These are phyloP conservation scores for Populus alba DNA, from an alignment of 345 rosid species.

Conservation along the genomic window DNA sequence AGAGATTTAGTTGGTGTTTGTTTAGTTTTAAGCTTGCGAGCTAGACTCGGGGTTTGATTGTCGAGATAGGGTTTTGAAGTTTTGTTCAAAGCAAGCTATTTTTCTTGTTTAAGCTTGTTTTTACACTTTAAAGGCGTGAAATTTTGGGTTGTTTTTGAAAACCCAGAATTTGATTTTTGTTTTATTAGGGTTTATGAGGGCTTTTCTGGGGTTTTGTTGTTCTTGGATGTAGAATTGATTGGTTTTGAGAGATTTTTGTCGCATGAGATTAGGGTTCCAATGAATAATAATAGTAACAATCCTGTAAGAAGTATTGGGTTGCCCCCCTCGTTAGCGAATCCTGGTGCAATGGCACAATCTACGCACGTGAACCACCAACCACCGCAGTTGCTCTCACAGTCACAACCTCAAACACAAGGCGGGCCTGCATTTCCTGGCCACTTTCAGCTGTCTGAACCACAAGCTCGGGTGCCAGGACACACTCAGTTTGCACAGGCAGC, in stretches of 20 bases:
- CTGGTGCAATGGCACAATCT: slow-evolving; percentile 31
- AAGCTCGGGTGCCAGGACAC: slow-evolving; percentile 34
- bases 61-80: slow-evolving; percentile 6
- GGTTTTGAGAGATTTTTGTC: slow-evolving; percentile 9
- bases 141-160: not conserved
- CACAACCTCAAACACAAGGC: slow-evolving; percentile 38
- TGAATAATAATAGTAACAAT: slow-evolving; percentile 37
- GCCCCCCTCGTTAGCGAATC: slow-evolving; percentile 29
- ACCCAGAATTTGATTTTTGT: not conserved
- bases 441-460: slow-evolving; percentile 54
- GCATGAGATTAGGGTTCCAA: slow-evolving; percentile 4
- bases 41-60: not conserved
- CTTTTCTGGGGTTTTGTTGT: not conserved
- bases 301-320: slow-evolving; percentile 32
- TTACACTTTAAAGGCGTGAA: not conserved
- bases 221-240: slow-evolving; percentile 17
- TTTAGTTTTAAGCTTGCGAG: not conserved
- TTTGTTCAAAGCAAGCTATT: slow-evolving; percentile 6
- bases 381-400: slow-evolving; percentile 29
- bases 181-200: slow-evolving; percentile 15
- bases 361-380: slow-evolving; percentile 28
- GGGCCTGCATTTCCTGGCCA: slow-evolving; percentile 44
- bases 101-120: not conserved
- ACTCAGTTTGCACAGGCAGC: slow-evolving; percentile 38
- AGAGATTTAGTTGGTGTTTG: not conserved